Percentiles rank a stretch among this genome's conserved stretches.
Evolutionary conservation across 2,329 filamentous ascomycete genomes (phyloP).

Genomic region (Phoma sp.): DNA sequence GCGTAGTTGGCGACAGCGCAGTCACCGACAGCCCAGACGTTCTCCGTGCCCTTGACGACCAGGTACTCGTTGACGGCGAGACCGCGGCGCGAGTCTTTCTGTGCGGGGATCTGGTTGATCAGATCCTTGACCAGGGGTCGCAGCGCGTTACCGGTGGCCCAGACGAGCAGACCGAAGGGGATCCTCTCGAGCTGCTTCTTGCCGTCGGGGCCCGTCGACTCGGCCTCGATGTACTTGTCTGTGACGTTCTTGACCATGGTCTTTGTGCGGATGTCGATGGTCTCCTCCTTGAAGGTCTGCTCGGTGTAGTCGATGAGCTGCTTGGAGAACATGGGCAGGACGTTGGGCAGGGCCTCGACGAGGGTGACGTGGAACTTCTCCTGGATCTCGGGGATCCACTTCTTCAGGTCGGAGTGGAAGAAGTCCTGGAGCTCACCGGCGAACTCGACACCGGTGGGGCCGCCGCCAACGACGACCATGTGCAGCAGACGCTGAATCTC

Average conservation of each 20-base stretch:
- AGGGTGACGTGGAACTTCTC: conserved; percentile 97
- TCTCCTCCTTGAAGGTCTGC: conserved; percentile 98
- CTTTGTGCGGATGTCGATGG: conserved; percentile 96
- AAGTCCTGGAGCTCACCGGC: conserved; percentile 98
- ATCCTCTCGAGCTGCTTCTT: conserved; percentile 81
- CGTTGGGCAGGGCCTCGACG: conserved; percentile 95
- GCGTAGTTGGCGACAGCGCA: conserved; percentile 98
- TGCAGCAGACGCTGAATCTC: conserved; percentile 94
- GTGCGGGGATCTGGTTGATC: conserved; percentile 88
- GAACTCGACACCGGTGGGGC: conserved; percentile 97
- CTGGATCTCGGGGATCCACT: conserved; percentile 94
- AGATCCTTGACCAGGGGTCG: conserved; percentile 90
- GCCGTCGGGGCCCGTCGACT: conserved; percentile 80
- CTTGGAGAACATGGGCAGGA: conserved; percentile 98
- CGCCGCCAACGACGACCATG: conserved; percentile 89
- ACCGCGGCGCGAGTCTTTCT: conserved; percentile 93
- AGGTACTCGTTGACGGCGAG: conserved; percentile 98
- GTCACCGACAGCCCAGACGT: conserved; percentile 98
- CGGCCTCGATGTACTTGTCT: conserved; percentile 89
- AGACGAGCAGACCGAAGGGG: conserved; percentile 94
- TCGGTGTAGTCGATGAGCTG: conserved; percentile 99
- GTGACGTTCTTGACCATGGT: conserved; percentile 99
- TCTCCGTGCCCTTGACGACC: conserved; percentile 94
- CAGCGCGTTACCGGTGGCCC: conserved; percentile 96
- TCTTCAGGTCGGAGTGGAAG: conserved; percentile 97